A percentile compares a stretch with the other conserved stretches of the same genome.
These are phyloP conservation scores for Isoetes engelmannii DNA, from an alignment of 83 land plant species.

Conservation along the genomic window DNA sequence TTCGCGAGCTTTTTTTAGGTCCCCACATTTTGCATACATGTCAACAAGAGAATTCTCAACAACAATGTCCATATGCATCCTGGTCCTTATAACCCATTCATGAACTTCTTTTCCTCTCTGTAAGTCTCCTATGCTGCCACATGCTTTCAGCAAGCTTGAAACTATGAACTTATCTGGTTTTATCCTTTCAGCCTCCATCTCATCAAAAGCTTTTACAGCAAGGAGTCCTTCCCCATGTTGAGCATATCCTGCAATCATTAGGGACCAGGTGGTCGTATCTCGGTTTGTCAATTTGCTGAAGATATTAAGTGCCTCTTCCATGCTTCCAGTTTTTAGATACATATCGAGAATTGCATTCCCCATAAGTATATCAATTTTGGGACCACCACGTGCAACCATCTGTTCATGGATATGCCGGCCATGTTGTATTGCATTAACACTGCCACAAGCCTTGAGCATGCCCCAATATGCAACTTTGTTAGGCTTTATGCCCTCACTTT, in stretches of 20 bases:
- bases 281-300: background rate
- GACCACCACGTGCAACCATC: background rate
- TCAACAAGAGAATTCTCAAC: constrained; percentile 8
- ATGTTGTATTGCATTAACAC: background rate
- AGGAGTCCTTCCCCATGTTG: background rate
- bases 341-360: background rate
- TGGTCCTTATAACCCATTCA: background rate
- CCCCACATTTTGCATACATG: constrained; percentile 7
- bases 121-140: background rate
- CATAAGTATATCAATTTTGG: background rate
- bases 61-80: background rate
- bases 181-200: constrained; percentile 13
- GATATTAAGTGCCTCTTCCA: background rate
- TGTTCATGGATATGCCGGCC: constrained; percentile 6
- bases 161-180: constrained; percentile 8
- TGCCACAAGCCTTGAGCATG: constrained; percentile 3
- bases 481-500: constrained; percentile 1
- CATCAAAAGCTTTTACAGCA: background rate
- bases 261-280: constrained; percentile 2
- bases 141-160: constrained; percentile 6
- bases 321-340: background rate
- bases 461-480: constrained; percentile 3
- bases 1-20: background rate
- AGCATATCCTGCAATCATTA: constrained; percentile 11
- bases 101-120: background rate